These are phyloP conservation scores for Penicillium dipodomyicola DNA, from an alignment of 495 filamentous ascomycete genomes.

Conservation along the genomic window DNA sequence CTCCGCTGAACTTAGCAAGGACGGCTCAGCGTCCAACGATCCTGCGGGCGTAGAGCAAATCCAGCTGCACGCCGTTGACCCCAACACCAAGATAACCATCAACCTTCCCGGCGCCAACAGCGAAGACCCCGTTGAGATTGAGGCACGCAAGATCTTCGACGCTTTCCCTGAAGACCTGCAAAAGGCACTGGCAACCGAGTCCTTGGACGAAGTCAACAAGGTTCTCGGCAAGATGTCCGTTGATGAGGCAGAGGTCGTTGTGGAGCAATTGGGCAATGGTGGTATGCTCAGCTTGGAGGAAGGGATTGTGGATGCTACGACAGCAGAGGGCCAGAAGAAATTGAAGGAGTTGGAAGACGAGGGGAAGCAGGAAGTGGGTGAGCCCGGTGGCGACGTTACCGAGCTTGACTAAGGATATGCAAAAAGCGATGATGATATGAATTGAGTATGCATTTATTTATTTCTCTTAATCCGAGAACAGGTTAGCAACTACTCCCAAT, in stretches of 20 bases:
- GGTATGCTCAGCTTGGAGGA: constrained; percentile 91
- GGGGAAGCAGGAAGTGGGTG: constrained; percentile 39
- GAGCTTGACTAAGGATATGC: constrained; percentile 38
- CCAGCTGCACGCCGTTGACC: constrained; percentile 93
- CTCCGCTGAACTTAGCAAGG: constrained; percentile 68
- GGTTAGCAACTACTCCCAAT: background rate
- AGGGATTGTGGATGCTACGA: constrained; percentile 93
- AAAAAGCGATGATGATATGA: constrained; percentile 13
- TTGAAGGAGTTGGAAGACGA: constrained; percentile 75
- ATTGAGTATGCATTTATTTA: constrained; percentile 16
- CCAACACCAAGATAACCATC: constrained; percentile 90
- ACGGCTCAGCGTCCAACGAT: constrained; percentile 62
- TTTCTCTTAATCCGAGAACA: background rate
- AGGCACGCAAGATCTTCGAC: constrained; percentile 75
- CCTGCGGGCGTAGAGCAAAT: constrained; percentile 89
- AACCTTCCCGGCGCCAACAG: constrained; percentile 61
- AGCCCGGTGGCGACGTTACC: constrained; percentile 42
- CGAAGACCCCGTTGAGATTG: constrained; percentile 61
- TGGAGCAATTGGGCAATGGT: constrained; percentile 78
- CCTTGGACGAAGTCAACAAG: constrained; percentile 90
- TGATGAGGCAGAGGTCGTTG: constrained; percentile 86
- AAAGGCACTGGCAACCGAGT: constrained; percentile 78
- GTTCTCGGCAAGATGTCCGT: constrained; percentile 92
- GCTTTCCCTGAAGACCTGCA: constrained; percentile 77
- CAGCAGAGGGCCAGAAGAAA: constrained; percentile 78